Conservation (phyloP, 148 eudicot species). For the Chenopodium berlandieri region DNA sequence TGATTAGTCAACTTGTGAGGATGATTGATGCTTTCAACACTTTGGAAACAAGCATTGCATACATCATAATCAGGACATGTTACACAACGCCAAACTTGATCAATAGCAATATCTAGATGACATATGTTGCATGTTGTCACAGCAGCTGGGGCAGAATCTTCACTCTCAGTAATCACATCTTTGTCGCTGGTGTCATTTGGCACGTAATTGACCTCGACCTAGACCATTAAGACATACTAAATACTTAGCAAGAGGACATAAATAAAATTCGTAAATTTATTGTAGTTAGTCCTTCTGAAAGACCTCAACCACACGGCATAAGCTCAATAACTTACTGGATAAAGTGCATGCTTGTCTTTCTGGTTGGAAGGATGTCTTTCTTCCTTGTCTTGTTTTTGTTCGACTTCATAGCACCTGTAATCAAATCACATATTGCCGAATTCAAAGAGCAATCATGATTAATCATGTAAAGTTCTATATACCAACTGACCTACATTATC, state of each 20-base stretch:
- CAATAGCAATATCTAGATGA: conserved; percentile 81
- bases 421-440: too few relatives aligned
- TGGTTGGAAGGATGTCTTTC: conserved; percentile 88
- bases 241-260: conserved; percentile 5
- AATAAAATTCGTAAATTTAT: not conserved
- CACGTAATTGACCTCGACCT: conserved; percentile 66
- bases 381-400: conserved; percentile 64
- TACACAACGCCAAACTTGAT: conserved; percentile 98
- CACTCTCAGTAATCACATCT: conserved; percentile 92
- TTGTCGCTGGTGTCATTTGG: conserved; percentile 79
- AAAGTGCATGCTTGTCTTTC: conserved; percentile 66
- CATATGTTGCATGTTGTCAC: conserved; percentile 76
- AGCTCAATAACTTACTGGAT: not conserved
- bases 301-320: not conserved
- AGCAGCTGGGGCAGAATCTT: conserved; percentile 96
- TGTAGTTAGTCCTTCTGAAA: not conserved
- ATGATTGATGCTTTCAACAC: conserved; percentile 73
- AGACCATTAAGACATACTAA: conserved; percentile 26
- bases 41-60: conserved; percentile 75
- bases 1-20: conserved; percentile 91
- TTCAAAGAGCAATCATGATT: too few relatives aligned
- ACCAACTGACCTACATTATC: too few relatives aligned
- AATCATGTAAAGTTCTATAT: too few relatives aligned
- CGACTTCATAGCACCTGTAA: conserved; percentile 76
- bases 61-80: conserved; percentile 91